A percentile compares a stretch with the other conserved stretches of the same genome.
phyloP scores from a whole-genome alignment of 2,329 filamentous ascomycete species.

The Cercospora janseana region DNA sequence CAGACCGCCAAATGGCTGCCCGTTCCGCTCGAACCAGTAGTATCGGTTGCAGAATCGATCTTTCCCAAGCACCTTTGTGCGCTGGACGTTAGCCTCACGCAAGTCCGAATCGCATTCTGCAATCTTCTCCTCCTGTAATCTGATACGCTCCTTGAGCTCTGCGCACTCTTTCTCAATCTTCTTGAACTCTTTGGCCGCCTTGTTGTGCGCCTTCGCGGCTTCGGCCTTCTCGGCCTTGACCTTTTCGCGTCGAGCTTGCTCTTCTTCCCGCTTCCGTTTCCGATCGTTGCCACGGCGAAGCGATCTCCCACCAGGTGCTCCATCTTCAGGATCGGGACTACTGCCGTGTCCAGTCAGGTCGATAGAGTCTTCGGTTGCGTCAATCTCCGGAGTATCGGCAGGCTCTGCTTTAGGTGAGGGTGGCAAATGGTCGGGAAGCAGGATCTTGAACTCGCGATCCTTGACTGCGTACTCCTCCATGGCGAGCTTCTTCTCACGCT shows the following conservation, averaged over 20 bases:
- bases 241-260: constrained; percentile 65
- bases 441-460: constrained; percentile 54
- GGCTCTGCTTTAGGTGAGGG: constrained; percentile 51
- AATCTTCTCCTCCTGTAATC: constrained; percentile 81
- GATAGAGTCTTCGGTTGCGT: constrained; percentile 35
- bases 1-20: constrained; percentile 90
- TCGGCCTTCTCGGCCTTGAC: constrained; percentile 60
- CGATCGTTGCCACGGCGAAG: constrained; percentile 58
- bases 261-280: constrained; percentile 54
- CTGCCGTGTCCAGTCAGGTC: constrained; percentile 62
- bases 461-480: constrained; percentile 56
- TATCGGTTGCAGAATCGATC: constrained; percentile 98
- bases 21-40: constrained; percentile 98
- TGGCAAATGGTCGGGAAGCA: constrained; percentile 70
- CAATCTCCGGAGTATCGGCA: constrained; percentile 42
- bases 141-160: constrained; percentile 77
- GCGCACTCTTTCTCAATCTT: constrained; percentile 86
- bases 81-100: constrained; percentile 87
- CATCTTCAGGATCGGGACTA: constrained; percentile 61
- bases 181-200: constrained; percentile 81
- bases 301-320: constrained; percentile 61
- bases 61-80: constrained; percentile 84
- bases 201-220: constrained; percentile 62
- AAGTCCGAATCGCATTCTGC: constrained; percentile 84
- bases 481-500: constrained; percentile 65